phyloP scores from a whole-genome alignment of 2,329 filamentous ascomycete genomes.

The Talaromyces funiculosus region DNA sequence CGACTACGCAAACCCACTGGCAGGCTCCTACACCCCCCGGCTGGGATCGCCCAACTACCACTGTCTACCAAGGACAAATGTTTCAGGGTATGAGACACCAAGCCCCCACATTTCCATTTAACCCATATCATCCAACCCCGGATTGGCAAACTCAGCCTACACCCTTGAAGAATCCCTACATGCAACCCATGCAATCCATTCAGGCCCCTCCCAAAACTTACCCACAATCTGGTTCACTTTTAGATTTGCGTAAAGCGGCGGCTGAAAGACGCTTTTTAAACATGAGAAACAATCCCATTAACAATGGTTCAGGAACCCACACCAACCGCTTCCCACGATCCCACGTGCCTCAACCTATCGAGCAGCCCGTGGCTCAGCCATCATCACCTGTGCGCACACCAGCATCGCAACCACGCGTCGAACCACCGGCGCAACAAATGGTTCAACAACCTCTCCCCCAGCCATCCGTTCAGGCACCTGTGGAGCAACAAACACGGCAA shows the following conservation, averaged over 20 bases:
- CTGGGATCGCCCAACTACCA: conserved; percentile 10
- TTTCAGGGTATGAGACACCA: conserved; percentile 9
- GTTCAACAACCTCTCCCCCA: neutral
- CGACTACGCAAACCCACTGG: neutral
- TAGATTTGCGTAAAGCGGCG: neutral
- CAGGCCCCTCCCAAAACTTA: neutral
- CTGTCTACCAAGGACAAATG: conserved; percentile 7
- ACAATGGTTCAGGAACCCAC: conserved; percentile 2
- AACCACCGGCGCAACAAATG: neutral
- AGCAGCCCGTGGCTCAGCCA: neutral
- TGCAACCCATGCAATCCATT: neutral
- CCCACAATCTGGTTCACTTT: neutral
- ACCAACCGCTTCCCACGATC: neutral
- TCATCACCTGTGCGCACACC: neutral
- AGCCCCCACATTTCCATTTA: neutral
- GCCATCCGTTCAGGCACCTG: neutral
- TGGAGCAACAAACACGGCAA: neutral
- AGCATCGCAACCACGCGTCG: neutral
- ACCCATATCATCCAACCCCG: neutral
- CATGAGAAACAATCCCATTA: neutral
- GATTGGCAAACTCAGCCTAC: neutral
- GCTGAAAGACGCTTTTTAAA: neutral
- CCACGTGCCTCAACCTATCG: neutral
- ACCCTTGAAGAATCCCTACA: neutral
- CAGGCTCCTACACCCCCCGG: conserved; percentile 2